Evolutionary conservation across 106 monocot genomes (phyloP).

Genomic region (Narthecium ossifragum): DNA sequence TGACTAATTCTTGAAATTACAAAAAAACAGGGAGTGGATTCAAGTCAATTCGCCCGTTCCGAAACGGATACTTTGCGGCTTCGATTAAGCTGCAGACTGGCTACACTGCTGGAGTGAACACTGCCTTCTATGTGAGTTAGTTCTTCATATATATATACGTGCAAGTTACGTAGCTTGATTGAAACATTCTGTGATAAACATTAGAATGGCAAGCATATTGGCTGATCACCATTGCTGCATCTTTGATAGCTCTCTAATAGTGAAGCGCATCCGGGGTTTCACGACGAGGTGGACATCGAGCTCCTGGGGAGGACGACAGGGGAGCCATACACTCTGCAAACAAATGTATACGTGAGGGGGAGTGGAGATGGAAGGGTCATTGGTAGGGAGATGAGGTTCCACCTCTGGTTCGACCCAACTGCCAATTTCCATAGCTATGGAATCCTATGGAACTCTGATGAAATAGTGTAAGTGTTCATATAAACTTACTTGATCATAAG

Average conservation of each 20-base stretch:
- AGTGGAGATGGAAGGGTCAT: constrained; percentile 71
- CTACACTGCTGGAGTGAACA: constrained; percentile 57
- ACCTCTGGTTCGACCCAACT: constrained; percentile 93
- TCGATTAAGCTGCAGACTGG: constrained; percentile 47
- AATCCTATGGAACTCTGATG: constrained; percentile 66
- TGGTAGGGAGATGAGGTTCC: constrained; percentile 84
- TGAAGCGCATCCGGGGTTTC: constrained; percentile 57
- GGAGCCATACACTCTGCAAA: constrained; percentile 58
- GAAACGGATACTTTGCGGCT: constrained; percentile 43
- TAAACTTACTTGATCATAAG: too few species aligned
- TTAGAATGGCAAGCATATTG: too few species aligned
- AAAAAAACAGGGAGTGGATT: constrained; percentile 36
- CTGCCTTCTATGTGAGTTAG: constrained; percentile 41
- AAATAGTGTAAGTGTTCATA: constrained; percentile 51
- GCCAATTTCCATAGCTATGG: constrained; percentile 67
- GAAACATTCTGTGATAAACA: too few species aligned
- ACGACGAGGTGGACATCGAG: constrained; percentile 75
- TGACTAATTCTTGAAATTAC: not conserved
- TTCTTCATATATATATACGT: not conserved
- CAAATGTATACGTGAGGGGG: constrained; percentile 63
- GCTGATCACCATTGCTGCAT: not conserved
- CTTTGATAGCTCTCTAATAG: constrained; percentile 49
- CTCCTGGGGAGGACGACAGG: constrained; percentile 67
- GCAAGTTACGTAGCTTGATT: not conserved
- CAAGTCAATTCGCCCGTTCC: constrained; percentile 30